Conservation (phyloP, 495 filamentous ascomycete species). For the Staphylotrichum longicolle region DNA sequence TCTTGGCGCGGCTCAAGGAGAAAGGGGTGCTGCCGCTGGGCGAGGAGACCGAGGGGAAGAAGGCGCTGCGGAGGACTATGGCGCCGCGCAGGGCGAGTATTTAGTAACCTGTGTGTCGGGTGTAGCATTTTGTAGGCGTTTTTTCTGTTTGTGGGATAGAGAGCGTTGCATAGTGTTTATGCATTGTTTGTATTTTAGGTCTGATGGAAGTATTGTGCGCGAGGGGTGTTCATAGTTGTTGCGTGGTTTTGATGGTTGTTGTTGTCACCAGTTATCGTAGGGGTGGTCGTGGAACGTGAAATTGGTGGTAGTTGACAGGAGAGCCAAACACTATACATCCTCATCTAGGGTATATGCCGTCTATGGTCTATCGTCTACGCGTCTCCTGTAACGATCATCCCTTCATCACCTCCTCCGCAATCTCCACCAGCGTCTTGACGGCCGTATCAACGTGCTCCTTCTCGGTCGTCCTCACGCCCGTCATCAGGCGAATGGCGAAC, state of each 20-base stretch:
- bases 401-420: constrained; percentile 55
- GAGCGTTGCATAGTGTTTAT: not conserved
- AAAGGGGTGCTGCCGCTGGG: constrained; percentile 68
- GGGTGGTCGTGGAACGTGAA: too few species aligned
- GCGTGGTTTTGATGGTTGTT: not conserved
- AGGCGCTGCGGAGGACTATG: constrained; percentile 85
- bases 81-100: constrained; percentile 92
- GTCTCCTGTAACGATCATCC: not conserved
- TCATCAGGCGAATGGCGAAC: constrained; percentile 80
- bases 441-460: constrained; percentile 69
- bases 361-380: constrained; percentile 2
- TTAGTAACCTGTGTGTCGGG: constrained; percentile 32
- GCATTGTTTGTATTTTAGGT: not conserved
- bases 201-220: too few species aligned
- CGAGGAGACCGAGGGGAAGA: constrained; percentile 81
- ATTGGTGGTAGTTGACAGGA: not conserved
- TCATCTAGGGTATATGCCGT: not conserved
- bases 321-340: not conserved
- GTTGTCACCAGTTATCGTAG: too few species aligned
- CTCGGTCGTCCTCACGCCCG: constrained; percentile 62
- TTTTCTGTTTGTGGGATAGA: too few species aligned
- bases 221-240: too few species aligned
- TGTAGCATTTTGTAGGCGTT: constrained; percentile 7
- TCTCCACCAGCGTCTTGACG: constrained; percentile 74
- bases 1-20: constrained; percentile 67